Conservation (phyloP, 192 early-diverging fungal genomes). For the Coemansia asiatica region DNA sequence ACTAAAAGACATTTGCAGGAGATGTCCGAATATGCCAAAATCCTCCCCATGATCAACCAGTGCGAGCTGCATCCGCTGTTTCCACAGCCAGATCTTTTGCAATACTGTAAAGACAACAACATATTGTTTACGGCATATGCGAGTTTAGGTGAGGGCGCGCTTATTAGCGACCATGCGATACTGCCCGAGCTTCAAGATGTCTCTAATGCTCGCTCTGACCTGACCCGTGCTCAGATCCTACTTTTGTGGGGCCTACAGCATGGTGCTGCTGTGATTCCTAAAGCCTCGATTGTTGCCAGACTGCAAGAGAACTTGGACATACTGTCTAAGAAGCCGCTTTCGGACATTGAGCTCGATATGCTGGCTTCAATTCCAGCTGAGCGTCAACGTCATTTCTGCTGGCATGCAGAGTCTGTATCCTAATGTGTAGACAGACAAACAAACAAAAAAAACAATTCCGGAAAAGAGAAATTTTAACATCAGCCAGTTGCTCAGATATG, state of each 20-base stretch:
- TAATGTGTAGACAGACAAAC: conserved; percentile 6
- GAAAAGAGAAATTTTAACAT: no score
- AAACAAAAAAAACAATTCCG: no score
- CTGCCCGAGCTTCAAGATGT: conserved; percentile 26
- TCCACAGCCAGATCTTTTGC: conserved; percentile 58
- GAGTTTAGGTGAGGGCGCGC: conserved; percentile 64
- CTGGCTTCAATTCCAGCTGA: conserved; percentile 3
- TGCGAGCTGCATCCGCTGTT: conserved; percentile 70
- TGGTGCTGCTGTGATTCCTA: conserved; percentile 66
- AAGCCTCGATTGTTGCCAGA: conserved; percentile 46
- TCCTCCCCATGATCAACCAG: conserved; percentile 69
- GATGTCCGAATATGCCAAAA: conserved; percentile 57
- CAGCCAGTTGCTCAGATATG: background rate
- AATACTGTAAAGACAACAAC: conserved; percentile 56
- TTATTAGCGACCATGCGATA: conserved; percentile 20
- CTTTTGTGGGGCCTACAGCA: conserved; percentile 70
- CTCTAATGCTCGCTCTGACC: conserved; percentile 19
- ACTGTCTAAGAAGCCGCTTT: background rate
- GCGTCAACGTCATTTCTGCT: conserved; percentile 25
- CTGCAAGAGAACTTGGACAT: conserved; percentile 33
- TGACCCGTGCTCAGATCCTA: conserved; percentile 56
- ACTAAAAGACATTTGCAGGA: conserved; percentile 61
- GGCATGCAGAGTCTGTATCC: conserved; percentile 15
- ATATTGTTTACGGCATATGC: conserved; percentile 72
- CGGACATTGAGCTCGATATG: conserved; percentile 7